phyloP scores from a whole-genome alignment of 805 yeast species.

The Starmerella floris region DNA sequence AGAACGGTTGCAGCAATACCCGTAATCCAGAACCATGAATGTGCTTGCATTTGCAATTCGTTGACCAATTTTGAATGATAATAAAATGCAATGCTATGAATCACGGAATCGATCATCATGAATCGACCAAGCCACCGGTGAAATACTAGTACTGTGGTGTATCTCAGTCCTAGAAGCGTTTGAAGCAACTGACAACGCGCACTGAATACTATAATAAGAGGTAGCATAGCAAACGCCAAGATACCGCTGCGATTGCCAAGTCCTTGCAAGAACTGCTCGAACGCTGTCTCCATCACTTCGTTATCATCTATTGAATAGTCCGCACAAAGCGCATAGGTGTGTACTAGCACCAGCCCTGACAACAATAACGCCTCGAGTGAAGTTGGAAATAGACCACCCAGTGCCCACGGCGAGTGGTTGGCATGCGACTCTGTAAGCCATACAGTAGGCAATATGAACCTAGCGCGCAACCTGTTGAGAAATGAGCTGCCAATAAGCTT shows the following conservation, averaged over 20 bases:
- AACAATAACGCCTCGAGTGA: constrained; percentile 5
- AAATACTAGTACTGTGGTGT: constrained; percentile 11
- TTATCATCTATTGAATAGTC: constrained; percentile 9
- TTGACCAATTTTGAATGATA: constrained; percentile 3
- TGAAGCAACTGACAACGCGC: constrained; percentile 6
- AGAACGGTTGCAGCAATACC: constrained; percentile 9
- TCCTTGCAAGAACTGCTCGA: constrained; percentile 7
- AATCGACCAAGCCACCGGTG: constrained; percentile 16
- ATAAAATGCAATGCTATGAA: constrained; percentile 13
- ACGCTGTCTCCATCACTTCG: constrained; percentile 8
- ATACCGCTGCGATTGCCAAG: constrained; percentile 16
- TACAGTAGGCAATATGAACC: constrained; percentile 6
- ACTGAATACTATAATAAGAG: constrained; percentile 10
- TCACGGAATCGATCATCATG: constrained; percentile 9
- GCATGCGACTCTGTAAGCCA: constrained; percentile 6
- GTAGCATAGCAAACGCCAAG: constrained; percentile 12
- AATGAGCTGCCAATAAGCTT: neutral
- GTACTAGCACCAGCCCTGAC: constrained; percentile 7
- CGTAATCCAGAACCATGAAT: constrained; percentile 9
- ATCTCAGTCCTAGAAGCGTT: constrained; percentile 4
- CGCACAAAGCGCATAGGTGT: constrained; percentile 3
- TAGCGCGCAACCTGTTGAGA: neutral
- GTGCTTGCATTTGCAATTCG: neutral
- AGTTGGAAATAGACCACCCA: constrained; percentile 12
- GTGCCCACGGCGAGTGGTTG: constrained; percentile 6